These are phyloP conservation scores for Prunus kanzakura DNA, from an alignment of 306 rosid species.

Conservation along the genomic window DNA sequence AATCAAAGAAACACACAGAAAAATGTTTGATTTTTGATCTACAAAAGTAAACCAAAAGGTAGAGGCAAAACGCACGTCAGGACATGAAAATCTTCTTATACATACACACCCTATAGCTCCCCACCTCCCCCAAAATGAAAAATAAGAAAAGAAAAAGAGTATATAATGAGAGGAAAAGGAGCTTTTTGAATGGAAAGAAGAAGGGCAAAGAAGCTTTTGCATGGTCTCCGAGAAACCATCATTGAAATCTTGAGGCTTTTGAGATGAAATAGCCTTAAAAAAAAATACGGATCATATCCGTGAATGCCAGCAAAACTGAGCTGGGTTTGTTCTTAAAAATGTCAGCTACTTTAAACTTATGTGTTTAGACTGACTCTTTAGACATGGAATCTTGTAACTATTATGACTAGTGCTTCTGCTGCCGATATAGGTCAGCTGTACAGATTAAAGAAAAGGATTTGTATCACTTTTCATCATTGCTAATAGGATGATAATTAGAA, in stretches of 20 bases:
- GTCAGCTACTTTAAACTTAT: conserved; percentile 57
- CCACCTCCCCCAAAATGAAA: neutral
- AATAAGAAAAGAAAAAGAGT: neutral
- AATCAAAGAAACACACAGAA: conserved; percentile 35
- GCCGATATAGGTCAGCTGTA: conserved; percentile 11
- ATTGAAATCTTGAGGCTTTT: conserved; percentile 74
- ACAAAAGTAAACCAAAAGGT: conserved; percentile 34
- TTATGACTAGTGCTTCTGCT: conserved; percentile 17
- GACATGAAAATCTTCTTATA: neutral
- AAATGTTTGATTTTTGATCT: conserved; percentile 31
- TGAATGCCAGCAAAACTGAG: conserved; percentile 60
- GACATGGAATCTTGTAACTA: conserved; percentile 69
- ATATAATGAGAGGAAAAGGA: conserved; percentile 18
- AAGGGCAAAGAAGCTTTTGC: conserved; percentile 76
- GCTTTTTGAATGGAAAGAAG: conserved; percentile 54
- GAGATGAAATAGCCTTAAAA: conserved; percentile 43
- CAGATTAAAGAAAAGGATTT: conserved; percentile 26
- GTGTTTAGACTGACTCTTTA: conserved; percentile 55
- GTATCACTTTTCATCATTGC: conserved; percentile 53
- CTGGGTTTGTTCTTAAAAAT: conserved; percentile 48
- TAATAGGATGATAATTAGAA: neutral
- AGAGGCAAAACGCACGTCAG: conserved; percentile 19
- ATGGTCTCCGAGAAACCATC: conserved; percentile 88
- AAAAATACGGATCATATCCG: conserved; percentile 23
- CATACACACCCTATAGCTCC: too few species aligned